Evolutionary conservation across 2,329 filamentous ascomycete species (phyloP).

Genomic region (Xylaria sp.): DNA sequence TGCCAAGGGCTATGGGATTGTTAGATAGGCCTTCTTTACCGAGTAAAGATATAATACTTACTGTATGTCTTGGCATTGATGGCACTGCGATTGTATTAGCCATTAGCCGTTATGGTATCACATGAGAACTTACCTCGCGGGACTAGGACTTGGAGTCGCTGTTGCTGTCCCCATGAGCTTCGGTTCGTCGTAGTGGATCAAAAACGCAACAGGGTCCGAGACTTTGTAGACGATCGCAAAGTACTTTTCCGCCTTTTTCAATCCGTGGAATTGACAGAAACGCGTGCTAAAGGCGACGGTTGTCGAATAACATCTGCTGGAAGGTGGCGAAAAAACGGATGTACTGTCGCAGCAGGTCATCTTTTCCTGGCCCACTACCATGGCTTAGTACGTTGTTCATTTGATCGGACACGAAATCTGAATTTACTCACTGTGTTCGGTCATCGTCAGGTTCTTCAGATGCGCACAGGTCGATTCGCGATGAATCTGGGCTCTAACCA

Average conservation of each 20-base stretch:
- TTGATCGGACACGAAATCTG: background rate
- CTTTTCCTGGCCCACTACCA: background rate
- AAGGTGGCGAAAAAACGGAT: background rate
- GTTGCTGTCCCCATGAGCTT: background rate
- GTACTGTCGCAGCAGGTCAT: background rate
- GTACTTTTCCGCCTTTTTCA: slow-evolving; percentile 3
- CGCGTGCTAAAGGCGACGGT: background rate
- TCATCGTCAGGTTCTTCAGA: background rate
- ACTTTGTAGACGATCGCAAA: slow-evolving; percentile 7
- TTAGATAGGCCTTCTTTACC: background rate
- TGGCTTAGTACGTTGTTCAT: background rate
- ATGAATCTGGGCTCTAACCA: slow-evolving; percentile 8
- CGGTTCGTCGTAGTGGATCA: background rate
- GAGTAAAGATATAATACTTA: background rate
- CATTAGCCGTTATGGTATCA: no score
- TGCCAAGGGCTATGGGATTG: slow-evolving; percentile 4
- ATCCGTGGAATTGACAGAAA: background rate
- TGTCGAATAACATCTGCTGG: background rate
- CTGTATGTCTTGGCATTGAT: slow-evolving; percentile 1
- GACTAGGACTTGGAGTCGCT: no score
- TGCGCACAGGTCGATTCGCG: slow-evolving; percentile 4
- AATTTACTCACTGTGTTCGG: background rate
- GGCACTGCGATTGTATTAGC: no score
- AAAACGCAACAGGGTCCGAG: background rate
- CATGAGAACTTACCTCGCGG: no score